Conservation (phyloP, 306 rosid genomes). For the Bauhinia variegata region DNA sequence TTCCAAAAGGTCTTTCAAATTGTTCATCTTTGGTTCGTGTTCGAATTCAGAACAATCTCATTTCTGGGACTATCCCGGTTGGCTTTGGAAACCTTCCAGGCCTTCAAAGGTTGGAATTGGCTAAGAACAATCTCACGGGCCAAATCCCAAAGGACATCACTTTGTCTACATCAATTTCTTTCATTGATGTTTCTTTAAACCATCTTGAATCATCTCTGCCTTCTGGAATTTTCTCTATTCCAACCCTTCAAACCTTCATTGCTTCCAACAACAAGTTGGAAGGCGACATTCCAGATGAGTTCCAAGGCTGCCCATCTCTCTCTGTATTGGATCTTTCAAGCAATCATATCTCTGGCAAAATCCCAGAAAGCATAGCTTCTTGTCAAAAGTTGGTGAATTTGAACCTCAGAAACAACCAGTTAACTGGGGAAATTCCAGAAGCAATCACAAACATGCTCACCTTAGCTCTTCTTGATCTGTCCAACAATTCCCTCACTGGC, state of each 20-base stretch:
- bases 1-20: slow-evolving; percentile 69
- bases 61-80: slow-evolving; percentile 75
- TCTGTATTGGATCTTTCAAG: slow-evolving; percentile 76
- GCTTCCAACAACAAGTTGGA: slow-evolving; percentile 71
- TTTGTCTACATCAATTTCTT: slow-evolving; percentile 75
- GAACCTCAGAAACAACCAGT: slow-evolving; percentile 64
- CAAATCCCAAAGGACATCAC: slow-evolving; percentile 65
- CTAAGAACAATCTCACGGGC: slow-evolving; percentile 73
- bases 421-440: slow-evolving; percentile 70
- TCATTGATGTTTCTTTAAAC: slow-evolving; percentile 80
- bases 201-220: slow-evolving; percentile 70
- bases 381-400: slow-evolving; percentile 75
- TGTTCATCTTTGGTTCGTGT: slow-evolving; percentile 76
- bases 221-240: slow-evolving; percentile 61
- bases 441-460: slow-evolving; percentile 71
- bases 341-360: slow-evolving; percentile 61
- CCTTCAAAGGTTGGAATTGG: slow-evolving; percentile 79
- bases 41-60: slow-evolving; percentile 70
- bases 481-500: slow-evolving; percentile 73
- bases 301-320: slow-evolving; percentile 73
- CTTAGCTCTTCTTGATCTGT: slow-evolving; percentile 76
- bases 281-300: slow-evolving; percentile 68
- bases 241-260: slow-evolving; percentile 76
- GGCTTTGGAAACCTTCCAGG: slow-evolving; percentile 71
- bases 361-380: slow-evolving; percentile 80